Conservation (phyloP, 441 rosid genomes). For the Biscutella auriculata region DNA sequence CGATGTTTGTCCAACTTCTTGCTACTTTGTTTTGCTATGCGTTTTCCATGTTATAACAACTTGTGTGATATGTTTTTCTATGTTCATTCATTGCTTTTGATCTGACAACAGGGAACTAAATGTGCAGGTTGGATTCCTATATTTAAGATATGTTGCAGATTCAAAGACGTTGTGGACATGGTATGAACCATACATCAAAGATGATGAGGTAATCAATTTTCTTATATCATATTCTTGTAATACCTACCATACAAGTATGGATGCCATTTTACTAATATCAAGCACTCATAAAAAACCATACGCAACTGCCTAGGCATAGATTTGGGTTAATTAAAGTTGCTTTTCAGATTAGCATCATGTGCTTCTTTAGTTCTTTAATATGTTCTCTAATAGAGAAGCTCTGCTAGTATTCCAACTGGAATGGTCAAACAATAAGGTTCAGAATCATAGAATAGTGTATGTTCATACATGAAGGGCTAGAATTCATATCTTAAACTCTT, state of each 20-base stretch:
- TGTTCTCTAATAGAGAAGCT: neutral
- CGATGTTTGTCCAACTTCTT: neutral
- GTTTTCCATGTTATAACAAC: neutral
- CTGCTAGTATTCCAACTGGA: neutral
- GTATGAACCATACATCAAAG: constrained; percentile 80
- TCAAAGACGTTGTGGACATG: constrained; percentile 89
- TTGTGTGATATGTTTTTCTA: neutral
- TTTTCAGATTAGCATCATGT: neutral
- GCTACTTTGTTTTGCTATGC: neutral
- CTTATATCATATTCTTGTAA: neutral
- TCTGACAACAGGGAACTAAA: constrained; percentile 16
- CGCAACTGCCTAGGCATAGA: neutral
- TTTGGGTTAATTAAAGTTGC: neutral
- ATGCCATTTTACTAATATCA: neutral
- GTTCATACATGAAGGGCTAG: neutral
- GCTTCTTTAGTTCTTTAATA: neutral
- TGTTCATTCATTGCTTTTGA: constrained; percentile 10
- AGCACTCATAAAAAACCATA: neutral
- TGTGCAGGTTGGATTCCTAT: constrained; percentile 86
- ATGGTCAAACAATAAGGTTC: neutral
- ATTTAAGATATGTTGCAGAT: constrained; percentile 84
- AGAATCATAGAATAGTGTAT: neutral
- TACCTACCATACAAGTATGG: neutral
- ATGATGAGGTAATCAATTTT: constrained; percentile 62
- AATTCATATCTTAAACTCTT: neutral